Evolutionary conservation across 345 rosid species (phyloP).

Genomic region (Tarenaya hassleriana): DNA sequence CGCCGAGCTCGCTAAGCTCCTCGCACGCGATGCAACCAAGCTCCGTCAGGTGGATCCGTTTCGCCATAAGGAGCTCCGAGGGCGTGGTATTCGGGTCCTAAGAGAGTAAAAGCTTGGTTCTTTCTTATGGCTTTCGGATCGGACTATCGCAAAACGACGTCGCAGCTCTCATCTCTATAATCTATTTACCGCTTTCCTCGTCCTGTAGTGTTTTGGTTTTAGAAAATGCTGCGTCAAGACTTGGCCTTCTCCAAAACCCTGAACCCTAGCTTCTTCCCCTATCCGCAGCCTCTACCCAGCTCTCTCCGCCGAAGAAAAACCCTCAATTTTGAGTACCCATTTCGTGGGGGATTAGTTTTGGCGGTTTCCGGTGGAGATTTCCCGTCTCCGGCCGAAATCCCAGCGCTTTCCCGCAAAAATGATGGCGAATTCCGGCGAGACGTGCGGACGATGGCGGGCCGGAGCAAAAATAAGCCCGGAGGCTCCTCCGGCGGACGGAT

Average conservation of each 20-base stretch:
- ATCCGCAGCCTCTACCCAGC: conserved; percentile 24
- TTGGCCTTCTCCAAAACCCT: conserved; percentile 70
- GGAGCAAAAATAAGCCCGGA: conserved; percentile 78
- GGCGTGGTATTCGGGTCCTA: background rate
- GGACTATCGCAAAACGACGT: conserved; percentile 17
- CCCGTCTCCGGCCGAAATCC: conserved; percentile 17
- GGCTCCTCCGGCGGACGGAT: conserved; percentile 51
- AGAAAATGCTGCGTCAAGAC: conserved; percentile 40
- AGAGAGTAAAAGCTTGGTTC: background rate
- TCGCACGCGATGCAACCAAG: conserved; percentile 83
- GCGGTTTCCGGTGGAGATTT: conserved; percentile 6
- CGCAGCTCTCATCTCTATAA: background rate
- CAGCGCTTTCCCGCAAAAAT: conserved; percentile 21
- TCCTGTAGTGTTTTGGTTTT: too few species aligned
- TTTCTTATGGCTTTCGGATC: background rate
- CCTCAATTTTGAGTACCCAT: background rate
- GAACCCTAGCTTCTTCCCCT: conserved; percentile 37
- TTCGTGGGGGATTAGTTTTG: conserved; percentile 10
- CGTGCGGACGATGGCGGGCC: conserved; percentile 60
- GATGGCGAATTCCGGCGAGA: conserved; percentile 34
- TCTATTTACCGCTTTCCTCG: too few species aligned
- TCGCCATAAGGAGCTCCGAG: conserved; percentile 37
- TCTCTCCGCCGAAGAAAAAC: conserved; percentile 17
- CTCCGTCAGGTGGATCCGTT: conserved; percentile 62
- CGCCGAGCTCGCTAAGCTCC: conserved; percentile 72